Percentiles rank a stretch among this genome's conserved stretches.
These are phyloP conservation scores for Salmacisia buchloeana DNA, from an alignment of 1,284 basidiomycete genomes.

Conservation along the genomic window DNA sequence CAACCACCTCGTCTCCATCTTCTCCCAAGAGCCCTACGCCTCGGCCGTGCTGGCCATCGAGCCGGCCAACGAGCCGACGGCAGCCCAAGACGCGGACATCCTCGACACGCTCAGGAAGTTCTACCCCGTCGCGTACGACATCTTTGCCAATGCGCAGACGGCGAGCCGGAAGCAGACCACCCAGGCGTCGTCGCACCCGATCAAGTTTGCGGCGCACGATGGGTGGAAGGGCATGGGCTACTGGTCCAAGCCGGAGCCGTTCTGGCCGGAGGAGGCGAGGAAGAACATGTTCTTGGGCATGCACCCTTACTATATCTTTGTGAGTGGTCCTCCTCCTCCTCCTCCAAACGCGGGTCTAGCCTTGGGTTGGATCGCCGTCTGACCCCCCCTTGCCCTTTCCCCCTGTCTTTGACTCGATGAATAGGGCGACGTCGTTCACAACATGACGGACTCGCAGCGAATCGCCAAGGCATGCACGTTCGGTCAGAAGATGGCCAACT, in stretches of 20 bases:
- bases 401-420: no score
- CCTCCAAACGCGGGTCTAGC: no score
- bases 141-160: background rate
- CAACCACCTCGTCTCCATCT: conserved; percentile 10
- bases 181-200: background rate
- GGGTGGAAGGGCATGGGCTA: conserved; percentile 14
- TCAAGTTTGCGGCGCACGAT: conserved; percentile 18
- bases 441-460: conserved; percentile 1
- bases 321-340: no score
- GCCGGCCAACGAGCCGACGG: conserved; percentile 6
- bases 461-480: background rate
- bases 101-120: conserved; percentile 12
- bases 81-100: conserved; percentile 8
- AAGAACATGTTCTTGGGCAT: conserved; percentile 34
- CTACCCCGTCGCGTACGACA: conserved; percentile 16
- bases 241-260: conserved; percentile 15
- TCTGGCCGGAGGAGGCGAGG: conserved; percentile 29
- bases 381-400: no score
- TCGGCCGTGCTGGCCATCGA: conserved; percentile 12
- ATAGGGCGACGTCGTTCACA: background rate
- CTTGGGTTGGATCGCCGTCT: no score
- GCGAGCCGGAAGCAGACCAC: background rate
- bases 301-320: conserved; percentile 22
- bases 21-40: conserved; percentile 13
- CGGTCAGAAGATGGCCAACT: conserved; percentile 3